phyloP scores from a whole-genome alignment of 2,329 filamentous ascomycete species.

The Fusarium austroafricanum region DNA sequence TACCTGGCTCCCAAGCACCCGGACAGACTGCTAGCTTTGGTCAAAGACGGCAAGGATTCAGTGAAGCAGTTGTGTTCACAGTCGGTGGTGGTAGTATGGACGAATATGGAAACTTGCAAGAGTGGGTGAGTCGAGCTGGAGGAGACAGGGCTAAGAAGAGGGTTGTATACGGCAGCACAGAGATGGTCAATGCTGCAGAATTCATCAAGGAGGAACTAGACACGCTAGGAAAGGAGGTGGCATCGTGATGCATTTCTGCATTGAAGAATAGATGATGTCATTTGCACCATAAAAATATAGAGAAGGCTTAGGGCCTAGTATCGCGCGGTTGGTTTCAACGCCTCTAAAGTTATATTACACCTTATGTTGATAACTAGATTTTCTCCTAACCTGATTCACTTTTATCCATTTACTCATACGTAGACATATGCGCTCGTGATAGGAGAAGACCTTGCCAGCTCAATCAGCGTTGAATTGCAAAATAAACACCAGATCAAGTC shows the following conservation, averaged over 20 bases:
- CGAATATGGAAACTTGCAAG: conserved; percentile 96
- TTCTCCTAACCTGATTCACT: too few species aligned
- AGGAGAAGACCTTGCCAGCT: neutral
- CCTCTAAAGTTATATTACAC: too few species aligned
- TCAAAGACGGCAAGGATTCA: conserved; percentile 88
- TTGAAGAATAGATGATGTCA: conserved; percentile 41
- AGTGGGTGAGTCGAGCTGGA: conserved; percentile 87
- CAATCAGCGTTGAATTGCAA: neutral
- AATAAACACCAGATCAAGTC: neutral
- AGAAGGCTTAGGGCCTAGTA: neutral
- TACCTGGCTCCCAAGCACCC: conserved; percentile 61
- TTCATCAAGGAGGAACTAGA: conserved; percentile 74
- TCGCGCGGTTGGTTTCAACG: too few species aligned
- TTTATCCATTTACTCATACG: too few species aligned
- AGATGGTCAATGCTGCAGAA: conserved; percentile 76
- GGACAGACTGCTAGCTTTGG: conserved; percentile 89
- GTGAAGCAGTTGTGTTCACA: conserved; percentile 92
- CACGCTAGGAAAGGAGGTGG: conserved; percentile 69
- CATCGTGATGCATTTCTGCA: conserved; percentile 44
- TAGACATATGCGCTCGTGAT: too few species aligned
- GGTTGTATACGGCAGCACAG: conserved; percentile 95
- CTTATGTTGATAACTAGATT: too few species aligned
- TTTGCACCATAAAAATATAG: neutral
- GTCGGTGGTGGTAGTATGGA: conserved; percentile 98
- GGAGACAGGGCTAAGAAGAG: conserved; percentile 76